phyloP scores from a whole-genome alignment of 2,329 filamentous ascomycete genomes.

The Xylaria sp. region DNA sequence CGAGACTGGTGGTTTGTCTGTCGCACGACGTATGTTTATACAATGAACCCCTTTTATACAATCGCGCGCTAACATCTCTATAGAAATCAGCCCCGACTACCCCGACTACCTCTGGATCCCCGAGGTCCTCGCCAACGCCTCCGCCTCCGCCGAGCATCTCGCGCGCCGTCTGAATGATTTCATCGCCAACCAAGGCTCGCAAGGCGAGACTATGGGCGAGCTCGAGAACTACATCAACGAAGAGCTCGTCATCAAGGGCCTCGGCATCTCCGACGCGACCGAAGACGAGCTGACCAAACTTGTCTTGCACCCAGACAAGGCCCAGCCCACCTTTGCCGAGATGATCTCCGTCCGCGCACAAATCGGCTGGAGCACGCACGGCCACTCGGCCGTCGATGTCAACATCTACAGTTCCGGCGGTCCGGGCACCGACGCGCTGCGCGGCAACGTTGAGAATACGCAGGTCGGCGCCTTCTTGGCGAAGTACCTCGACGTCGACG shows the following conservation, averaged over 20 bases:
- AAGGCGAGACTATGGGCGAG: slow-evolving; percentile 31
- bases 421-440: slow-evolving; percentile 56
- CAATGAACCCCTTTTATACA: neutral
- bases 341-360: slow-evolving; percentile 86
- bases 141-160: slow-evolving; percentile 71
- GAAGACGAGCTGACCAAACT: slow-evolving; percentile 65
- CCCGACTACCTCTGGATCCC: slow-evolving; percentile 75
- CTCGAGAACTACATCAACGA: slow-evolving; percentile 62
- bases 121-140: slow-evolving; percentile 66
- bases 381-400: slow-evolving; percentile 89
- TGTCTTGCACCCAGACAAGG: slow-evolving; percentile 50
- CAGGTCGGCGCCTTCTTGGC: slow-evolving; percentile 80
- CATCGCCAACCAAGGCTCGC: slow-evolving; percentile 36
- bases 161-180: slow-evolving; percentile 56
- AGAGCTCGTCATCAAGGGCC: slow-evolving; percentile 59
- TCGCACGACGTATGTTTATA: slow-evolving; percentile 61
- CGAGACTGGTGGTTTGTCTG: slow-evolving; percentile 84
- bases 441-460: slow-evolving; percentile 91
- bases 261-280: slow-evolving; percentile 72
- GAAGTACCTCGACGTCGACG: slow-evolving; percentile 73
- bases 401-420: slow-evolving; percentile 86
- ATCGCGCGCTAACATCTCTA: neutral
- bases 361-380: slow-evolving; percentile 90
- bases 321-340: slow-evolving; percentile 62
- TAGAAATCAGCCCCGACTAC: slow-evolving; percentile 46